phyloP scores from a whole-genome alignment of 2,329 filamentous ascomycete species.

The Tolypocladium endophyticum region DNA sequence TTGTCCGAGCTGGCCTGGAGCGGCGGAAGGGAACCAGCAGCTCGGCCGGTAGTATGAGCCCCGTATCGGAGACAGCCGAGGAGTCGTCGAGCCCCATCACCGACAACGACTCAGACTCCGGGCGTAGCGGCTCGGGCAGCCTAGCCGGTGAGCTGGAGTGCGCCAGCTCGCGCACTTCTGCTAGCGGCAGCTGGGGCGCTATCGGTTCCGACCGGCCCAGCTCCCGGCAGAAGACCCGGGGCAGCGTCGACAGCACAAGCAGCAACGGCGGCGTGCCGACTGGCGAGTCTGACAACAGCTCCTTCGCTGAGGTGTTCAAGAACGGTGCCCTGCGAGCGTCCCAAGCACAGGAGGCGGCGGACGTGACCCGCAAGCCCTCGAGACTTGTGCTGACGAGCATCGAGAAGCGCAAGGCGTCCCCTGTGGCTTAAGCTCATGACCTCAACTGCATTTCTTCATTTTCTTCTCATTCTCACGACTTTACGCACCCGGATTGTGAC shows the following conservation, averaged over 20 bases:
- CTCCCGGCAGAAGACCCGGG: constrained; percentile 54
- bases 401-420: constrained; percentile 67
- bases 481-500: constrained; percentile 25
- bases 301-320: constrained; percentile 58
- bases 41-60: constrained; percentile 70
- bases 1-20: constrained; percentile 81
- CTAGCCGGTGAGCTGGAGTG: constrained; percentile 62
- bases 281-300: constrained; percentile 41
- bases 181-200: constrained; percentile 63
- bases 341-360: constrained; percentile 42
- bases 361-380: constrained; percentile 67
- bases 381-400: constrained; percentile 80
- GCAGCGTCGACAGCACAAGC: constrained; percentile 54
- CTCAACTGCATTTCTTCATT: constrained; percentile 8
- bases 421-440: constrained; percentile 11
- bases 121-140: constrained; percentile 66
- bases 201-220: constrained; percentile 80
- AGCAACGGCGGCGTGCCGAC: constrained; percentile 34
- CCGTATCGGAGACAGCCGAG: constrained; percentile 71
- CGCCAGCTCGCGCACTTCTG: constrained; percentile 66
- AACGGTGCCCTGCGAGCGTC: constrained; percentile 39
- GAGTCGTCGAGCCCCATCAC: constrained; percentile 56
- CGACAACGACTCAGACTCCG: constrained; percentile 66
- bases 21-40: constrained; percentile 69
- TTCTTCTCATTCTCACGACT: constrained; percentile 21